Base-by-base conservation (phyloP, 495 filamentous ascomycete genomes). In the Astrocystis sublimbata region DNA sequence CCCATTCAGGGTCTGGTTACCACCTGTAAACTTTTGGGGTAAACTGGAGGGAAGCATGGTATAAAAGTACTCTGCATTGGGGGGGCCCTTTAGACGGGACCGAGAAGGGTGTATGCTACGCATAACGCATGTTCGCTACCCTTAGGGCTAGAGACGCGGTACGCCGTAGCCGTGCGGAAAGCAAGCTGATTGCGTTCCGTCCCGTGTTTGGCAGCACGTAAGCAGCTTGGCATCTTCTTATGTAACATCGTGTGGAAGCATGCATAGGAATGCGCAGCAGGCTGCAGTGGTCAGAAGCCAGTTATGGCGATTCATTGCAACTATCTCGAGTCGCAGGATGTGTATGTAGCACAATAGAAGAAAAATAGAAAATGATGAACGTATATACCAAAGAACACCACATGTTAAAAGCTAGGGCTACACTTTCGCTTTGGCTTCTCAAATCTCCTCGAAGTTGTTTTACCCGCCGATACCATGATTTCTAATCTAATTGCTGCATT, bases 81-180 rank as follows among this genome's bases (percentile, higher is more conserved):
- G 13, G n/a, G n/a, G n/a, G n/a, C n/a, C n/a, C 43, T 26, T 6
- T 30, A 28, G 35, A 21, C 54, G 40, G 54, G 45, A 57, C 54
- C 40, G 23, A 57, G 35, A 33, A 23, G 26, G 21, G 40, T 21
- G 40, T 40, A 17, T 52, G 17, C 30, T 33, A 21, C 49, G 17
- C 49, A 35, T 3, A 35, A 35, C 9, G 30, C 47, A 51, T 31
- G 7, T 15, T 31, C 17, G 26, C 17, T 6, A 12, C n/a, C 28
- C 28, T 7, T 23, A 38, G 28, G 36, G 19, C 12, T 30, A 15
- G 15, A 9, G 12, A 19, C 15, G 23, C n/a, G n/a, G n/a, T n/a
- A n/a, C n/a, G n/a, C n/a, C n/a, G n/a, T n/a, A n/a, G n/a, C 6
- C 53, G 31, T 31, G 15, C 26, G 7, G n/a, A 43, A 30, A 31